Conservation (phyloP, 129 eudicot genomes). For the Chrysanthemum makinoi region DNA sequence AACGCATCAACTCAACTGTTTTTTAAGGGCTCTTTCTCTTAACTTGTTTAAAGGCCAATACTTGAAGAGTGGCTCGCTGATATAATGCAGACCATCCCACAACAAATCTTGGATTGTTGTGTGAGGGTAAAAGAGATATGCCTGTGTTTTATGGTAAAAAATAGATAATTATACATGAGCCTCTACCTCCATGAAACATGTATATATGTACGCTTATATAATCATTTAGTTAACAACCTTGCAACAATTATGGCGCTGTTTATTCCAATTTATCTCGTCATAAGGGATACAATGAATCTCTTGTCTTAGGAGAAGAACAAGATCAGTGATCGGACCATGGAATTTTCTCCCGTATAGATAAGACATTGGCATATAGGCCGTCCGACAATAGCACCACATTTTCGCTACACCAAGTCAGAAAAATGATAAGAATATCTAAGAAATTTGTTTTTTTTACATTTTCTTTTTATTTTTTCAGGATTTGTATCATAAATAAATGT, state of each 20-base stretch:
- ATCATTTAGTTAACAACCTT: slow-evolving; percentile 30
- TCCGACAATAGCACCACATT: slow-evolving; percentile 71
- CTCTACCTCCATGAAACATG: background rate
- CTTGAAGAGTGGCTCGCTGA: slow-evolving; percentile 52
- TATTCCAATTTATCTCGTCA: slow-evolving; percentile 53
- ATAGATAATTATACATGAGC: background rate
- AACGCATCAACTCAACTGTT: slow-evolving; percentile 49
- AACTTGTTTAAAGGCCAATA: slow-evolving; percentile 66
- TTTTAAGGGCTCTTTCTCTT: slow-evolving; percentile 51
- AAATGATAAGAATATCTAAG: background rate
- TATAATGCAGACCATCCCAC: slow-evolving; percentile 60
- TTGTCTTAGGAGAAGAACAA: slow-evolving; percentile 44
- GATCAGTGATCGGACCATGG: slow-evolving; percentile 62
- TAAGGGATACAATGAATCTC: slow-evolving; percentile 54
- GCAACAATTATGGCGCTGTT: slow-evolving; percentile 62
- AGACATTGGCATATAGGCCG: slow-evolving; percentile 70
- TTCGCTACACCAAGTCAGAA: slow-evolving; percentile 37
- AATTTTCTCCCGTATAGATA: slow-evolving; percentile 48
- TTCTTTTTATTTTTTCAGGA: too few relatives aligned
- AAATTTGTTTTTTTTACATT: too few relatives aligned
- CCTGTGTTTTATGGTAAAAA: slow-evolving; percentile 26
- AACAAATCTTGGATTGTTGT: slow-evolving; percentile 55
- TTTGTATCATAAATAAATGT: too few relatives aligned
- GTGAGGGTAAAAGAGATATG: slow-evolving; percentile 60
- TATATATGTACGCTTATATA: background rate